Evolutionary conservation across 2,329 filamentous ascomycete species (phyloP).

Genomic region (Fonsecaea pugnacius): DNA sequence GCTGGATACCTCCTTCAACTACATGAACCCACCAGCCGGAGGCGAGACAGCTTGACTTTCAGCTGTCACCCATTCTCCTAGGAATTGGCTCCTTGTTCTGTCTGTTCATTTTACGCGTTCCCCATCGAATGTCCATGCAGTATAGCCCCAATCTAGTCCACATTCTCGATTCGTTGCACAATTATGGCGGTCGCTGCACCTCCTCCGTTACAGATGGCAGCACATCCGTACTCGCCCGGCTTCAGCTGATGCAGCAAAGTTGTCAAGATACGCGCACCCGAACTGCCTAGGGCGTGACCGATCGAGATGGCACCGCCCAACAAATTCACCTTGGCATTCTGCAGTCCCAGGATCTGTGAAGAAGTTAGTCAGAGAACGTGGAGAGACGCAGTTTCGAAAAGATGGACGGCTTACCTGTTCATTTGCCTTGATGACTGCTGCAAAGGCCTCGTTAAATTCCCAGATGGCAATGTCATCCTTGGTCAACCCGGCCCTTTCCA

Average conservation of each 20-base stretch:
- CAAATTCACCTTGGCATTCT: conserved; percentile 80
- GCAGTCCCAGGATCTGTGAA: conserved; percentile 73
- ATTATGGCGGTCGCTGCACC: conserved; percentile 90
- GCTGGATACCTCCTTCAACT: not conserved
- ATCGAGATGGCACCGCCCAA: conserved; percentile 89
- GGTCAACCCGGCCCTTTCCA: conserved; percentile 85
- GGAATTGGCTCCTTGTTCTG: not conserved
- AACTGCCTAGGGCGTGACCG: conserved; percentile 91
- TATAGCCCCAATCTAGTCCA: conserved; percentile 42
- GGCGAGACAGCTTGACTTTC: not conserved
- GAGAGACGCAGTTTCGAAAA: conserved; percentile 1
- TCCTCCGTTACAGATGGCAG: conserved; percentile 95
- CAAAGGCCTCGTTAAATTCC: conserved; percentile 99
- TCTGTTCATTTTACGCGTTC: not conserved
- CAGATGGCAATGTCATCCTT: conserved; percentile 91
- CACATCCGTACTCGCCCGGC: conserved; percentile 90
- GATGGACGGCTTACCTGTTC: conserved; percentile 66
- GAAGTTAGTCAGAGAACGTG: conserved; percentile 23
- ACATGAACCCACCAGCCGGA: not conserved
- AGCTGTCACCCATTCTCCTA: not conserved
- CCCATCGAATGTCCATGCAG: not conserved
- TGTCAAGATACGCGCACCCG: conserved; percentile 85
- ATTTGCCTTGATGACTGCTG: conserved; percentile 92
- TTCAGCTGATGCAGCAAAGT: conserved; percentile 90
- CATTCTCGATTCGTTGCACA: conserved; percentile 74